Evolutionary conservation across 116 monocot species (phyloP).

Genomic region (Zostera marina): DNA sequence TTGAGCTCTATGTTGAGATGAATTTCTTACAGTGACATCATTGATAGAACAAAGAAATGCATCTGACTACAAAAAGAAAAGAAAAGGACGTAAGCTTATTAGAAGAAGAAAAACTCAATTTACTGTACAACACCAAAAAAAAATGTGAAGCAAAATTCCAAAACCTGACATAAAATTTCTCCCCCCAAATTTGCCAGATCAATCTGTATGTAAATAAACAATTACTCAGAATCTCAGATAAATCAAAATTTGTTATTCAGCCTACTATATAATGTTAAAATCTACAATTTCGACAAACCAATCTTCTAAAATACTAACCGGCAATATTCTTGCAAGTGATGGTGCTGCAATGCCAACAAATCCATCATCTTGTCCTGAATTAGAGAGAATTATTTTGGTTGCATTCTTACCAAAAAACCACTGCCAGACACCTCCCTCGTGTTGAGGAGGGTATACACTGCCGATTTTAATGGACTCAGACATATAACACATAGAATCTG

Average conservation of each 20-base stretch:
- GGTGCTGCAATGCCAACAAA: conserved; percentile 90
- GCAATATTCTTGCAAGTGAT: conserved; percentile 75
- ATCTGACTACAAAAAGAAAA: conserved; percentile 68
- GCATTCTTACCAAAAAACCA: conserved; percentile 89
- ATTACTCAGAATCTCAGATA: neutral
- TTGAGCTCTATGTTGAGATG: conserved; percentile 47
- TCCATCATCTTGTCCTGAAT: conserved; percentile 65
- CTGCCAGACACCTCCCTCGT: conserved; percentile 81
- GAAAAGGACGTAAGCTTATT: neutral
- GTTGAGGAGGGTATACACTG: conserved; percentile 54
- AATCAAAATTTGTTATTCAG: neutral
- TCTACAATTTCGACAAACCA: neutral
- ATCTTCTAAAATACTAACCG: conserved; percentile 28
- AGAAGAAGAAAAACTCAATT: neutral
- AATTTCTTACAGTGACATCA: conserved; percentile 55
- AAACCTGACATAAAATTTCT: conserved; percentile 87
- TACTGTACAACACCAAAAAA: neutral
- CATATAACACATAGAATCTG: conserved; percentile 87
- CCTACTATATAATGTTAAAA: neutral
- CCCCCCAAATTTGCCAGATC: conserved; percentile 79
- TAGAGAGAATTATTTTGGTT: conserved; percentile 48
- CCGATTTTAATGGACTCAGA: conserved; percentile 82
- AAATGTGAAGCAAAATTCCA: neutral
- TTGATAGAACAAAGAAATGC: conserved; percentile 92
- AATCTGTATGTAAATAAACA: conserved; percentile 27